Evolutionary conservation across 805 yeast genomes (phyloP), one percentile per base, ranked within the genome.

Genomic region (Schwanniomyces vanrijiae): DNA sequence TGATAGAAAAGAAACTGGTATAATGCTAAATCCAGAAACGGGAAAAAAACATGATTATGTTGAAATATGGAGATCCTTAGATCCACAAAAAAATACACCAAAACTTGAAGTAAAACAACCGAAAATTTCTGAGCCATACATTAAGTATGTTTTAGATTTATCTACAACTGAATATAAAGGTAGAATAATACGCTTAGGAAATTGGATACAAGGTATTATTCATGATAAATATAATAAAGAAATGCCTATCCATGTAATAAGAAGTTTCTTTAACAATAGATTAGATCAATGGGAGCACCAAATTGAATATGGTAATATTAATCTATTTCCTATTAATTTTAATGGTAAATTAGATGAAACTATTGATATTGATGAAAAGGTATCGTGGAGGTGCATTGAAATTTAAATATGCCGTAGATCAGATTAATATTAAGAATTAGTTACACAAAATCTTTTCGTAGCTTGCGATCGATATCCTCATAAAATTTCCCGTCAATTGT

Each of bases 11-110:
- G 87, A 82, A 55, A 71, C 73, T 0, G 83, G 83, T 0, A 52
- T 51, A 4, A 79, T 81, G 84, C 47, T 51, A 2, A 77, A 80
- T 52, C 74, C 77, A 1, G 71, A 50, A 1, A 68, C 79, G 1
- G 75, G 76, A 0, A 52, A 55, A n/a, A 53, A 61, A 3, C 76
- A 73, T 45, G 66, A 66, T 9, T 82, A 80, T 49, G 62, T 76
- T 31, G 86, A 82, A 59, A 67, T 77, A 21, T 82, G 87, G 87
- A 59, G 77, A 53, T 68, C 77, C 18, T 53, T 81, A 26, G 76
- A 77, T 53, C 73, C 79, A 1, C 44, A 54, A n/a, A 45, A 53
- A 9, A 55, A 68, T 28, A 48, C 68, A 1, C 70, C 75, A 2
- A 40, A 37, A 3, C 28, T 37, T 1, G 67, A 65, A 37, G 67